Percentiles rank a stretch among this genome's conserved stretches.
Evolutionary conservation across 768 basidiomycete species (phyloP).

Genomic region (Lactarius deliciosus): DNA sequence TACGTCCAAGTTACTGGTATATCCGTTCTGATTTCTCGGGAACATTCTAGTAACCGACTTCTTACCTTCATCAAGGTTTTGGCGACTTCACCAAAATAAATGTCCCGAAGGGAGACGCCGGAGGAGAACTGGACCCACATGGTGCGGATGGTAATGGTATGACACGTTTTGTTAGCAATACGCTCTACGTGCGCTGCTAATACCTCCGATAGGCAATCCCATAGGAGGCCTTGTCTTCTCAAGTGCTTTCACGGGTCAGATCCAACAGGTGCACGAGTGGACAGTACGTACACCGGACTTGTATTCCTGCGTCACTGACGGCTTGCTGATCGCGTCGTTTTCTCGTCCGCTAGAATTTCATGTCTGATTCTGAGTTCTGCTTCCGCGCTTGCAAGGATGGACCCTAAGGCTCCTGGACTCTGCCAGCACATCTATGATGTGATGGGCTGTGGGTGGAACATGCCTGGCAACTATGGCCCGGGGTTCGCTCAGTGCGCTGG

Average conservation of each 20-base stretch:
- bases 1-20: constrained; percentile 47
- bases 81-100: constrained; percentile 68
- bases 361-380: constrained; percentile 62
- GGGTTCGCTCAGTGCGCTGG: constrained; percentile 48
- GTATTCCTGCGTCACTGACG: background rate
- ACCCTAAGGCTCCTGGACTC: constrained; percentile 49
- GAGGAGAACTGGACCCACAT: constrained; percentile 71
- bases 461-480: constrained; percentile 48
- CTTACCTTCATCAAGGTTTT: constrained; percentile 41
- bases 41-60: background rate
- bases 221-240: constrained; percentile 75
- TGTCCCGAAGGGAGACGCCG: constrained; percentile 56
- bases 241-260: constrained; percentile 53
- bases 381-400: constrained; percentile 65
- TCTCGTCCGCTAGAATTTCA: constrained; percentile 50
- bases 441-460: constrained; percentile 64
- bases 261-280: constrained; percentile 70
- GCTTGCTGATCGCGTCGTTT: constrained; percentile 16
- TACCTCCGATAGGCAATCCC: constrained; percentile 45
- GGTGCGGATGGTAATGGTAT: constrained; percentile 57
- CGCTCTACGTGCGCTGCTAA: constrained; percentile 2
- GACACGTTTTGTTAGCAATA: constrained; percentile 1
- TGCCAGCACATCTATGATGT: constrained; percentile 62
- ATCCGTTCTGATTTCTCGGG: background rate
- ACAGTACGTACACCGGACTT: constrained; percentile 44